Percentiles rank a stretch among this genome's conserved stretches.
These are phyloP conservation scores for Podaxis sp. DNA, from an alignment of 768 basidiomycete species.

Conservation along the genomic window DNA sequence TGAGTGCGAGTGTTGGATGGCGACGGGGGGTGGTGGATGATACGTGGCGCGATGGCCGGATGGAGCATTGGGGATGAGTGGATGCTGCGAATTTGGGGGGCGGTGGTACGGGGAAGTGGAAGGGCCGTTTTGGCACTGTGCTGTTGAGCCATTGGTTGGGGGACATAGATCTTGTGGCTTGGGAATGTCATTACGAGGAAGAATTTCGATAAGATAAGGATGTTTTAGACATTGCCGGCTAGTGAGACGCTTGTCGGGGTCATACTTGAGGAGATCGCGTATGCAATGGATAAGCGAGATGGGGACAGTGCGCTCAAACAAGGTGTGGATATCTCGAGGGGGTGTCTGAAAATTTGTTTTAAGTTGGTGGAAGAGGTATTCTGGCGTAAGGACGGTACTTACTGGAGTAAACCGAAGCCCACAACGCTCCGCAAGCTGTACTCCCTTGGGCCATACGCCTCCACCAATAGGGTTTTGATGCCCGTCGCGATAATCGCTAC, in stretches of 20 bases:
- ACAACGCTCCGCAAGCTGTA: slow-evolving; percentile 80
- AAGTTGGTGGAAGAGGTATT: neutral
- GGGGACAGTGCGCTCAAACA: slow-evolving; percentile 79
- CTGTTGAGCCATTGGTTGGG: slow-evolving; percentile 30
- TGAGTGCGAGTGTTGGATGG: slow-evolving; percentile 17
- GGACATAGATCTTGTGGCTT: slow-evolving; percentile 28
- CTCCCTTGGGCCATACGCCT: slow-evolving; percentile 81
- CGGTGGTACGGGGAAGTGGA: slow-evolving; percentile 24
- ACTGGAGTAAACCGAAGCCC: slow-evolving; percentile 93
- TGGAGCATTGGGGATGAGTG: slow-evolving; percentile 41
- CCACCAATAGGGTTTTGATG: slow-evolving; percentile 74
- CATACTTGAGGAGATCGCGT: slow-evolving; percentile 85
- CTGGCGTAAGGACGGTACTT: slow-evolving; percentile 20
- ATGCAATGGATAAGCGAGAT: slow-evolving; percentile 87
- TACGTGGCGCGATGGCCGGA: slow-evolving; percentile 37
- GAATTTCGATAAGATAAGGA: slow-evolving; percentile 81
- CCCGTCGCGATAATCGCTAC: slow-evolving; percentile 78
- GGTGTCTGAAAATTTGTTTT: slow-evolving; percentile 38
- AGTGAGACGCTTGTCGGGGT: slow-evolving; percentile 83
- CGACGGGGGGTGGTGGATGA: slow-evolving; percentile 29
- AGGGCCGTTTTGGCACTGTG: slow-evolving; percentile 18
- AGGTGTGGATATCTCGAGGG: slow-evolving; percentile 62
- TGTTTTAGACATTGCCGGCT: slow-evolving; percentile 86
- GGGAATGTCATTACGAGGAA: slow-evolving; percentile 61
- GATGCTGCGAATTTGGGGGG: slow-evolving; percentile 37